A percentile compares a stretch with the other conserved stretches of the same genome.
Evolutionary conservation across 2,329 filamentous ascomycete species (phyloP).

Genomic region (Thielaviopsis populi): DNA sequence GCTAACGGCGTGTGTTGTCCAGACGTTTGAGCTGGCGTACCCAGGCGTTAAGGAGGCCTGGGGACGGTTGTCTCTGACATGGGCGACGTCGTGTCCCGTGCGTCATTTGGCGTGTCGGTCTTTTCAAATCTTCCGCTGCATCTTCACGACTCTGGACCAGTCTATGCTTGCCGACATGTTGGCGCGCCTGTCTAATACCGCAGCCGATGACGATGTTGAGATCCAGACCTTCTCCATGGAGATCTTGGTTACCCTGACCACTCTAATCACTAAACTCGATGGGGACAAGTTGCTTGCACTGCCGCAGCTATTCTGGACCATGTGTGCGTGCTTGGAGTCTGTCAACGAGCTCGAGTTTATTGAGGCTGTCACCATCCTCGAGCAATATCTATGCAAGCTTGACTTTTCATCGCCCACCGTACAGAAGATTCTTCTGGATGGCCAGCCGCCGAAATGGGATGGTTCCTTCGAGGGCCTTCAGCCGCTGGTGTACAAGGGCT

Average conservation of each 20-base stretch:
- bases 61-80: conserved; percentile 78
- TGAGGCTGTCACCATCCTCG: conserved; percentile 81
- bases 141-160: conserved; percentile 78
- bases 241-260: conserved; percentile 84
- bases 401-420: conserved; percentile 62
- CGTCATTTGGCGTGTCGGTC: conserved; percentile 89
- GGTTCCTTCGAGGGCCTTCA: conserved; percentile 77
- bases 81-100: conserved; percentile 94
- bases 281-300: conserved; percentile 70
- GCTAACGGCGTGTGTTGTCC: conserved; percentile 66
- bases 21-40: conserved; percentile 71
- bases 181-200: conserved; percentile 84
- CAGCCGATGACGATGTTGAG: conserved; percentile 85
- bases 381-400: conserved; percentile 69
- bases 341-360: conserved; percentile 93
- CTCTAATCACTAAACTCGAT: conserved; percentile 74
- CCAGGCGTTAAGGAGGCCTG: conserved; percentile 81
- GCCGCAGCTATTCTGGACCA: conserved; percentile 95
- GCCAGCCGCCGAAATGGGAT: conserved; percentile 76
- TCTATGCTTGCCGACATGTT: conserved; percentile 96
- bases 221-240: conserved; percentile 98
- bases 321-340: conserved; percentile 86
- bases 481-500: conserved; percentile 73
- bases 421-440: conserved; percentile 51
- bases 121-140: conserved; percentile 92